These are phyloP conservation scores for Stagonosporopsis chrysanthemi DNA, from an alignment of 2,329 filamentous ascomycete species.

Conservation along the genomic window DNA sequence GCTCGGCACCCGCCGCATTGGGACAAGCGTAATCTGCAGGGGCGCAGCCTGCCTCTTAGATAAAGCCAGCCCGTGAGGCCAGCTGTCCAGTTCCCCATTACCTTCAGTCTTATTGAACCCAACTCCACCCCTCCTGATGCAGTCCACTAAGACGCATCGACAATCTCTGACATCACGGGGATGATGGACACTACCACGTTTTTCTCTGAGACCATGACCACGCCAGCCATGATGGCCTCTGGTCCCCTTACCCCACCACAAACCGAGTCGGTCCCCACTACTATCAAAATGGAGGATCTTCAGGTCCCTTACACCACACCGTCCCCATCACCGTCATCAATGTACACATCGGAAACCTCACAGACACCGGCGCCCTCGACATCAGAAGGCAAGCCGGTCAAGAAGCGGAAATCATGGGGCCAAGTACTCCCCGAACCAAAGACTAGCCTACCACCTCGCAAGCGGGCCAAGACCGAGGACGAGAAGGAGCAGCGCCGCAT, in stretches of 20 bases:
- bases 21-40: conserved; percentile 29
- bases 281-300: conserved; percentile 54
- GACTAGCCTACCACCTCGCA: conserved; percentile 92
- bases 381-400: conserved; percentile 66
- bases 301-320: conserved; percentile 37
- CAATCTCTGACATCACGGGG: conserved; percentile 36
- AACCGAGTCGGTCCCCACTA: conserved; percentile 38
- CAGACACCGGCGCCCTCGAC: conserved; percentile 33
- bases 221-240: conserved; percentile 35
- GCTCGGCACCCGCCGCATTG: conserved; percentile 11
- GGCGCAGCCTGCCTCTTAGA: conserved; percentile 35
- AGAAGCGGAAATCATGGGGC: conserved; percentile 99
- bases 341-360: conserved; percentile 26
- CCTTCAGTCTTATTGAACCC: conserved; percentile 35
- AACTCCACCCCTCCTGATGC: conserved; percentile 44
- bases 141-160: conserved; percentile 38
- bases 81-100: conserved; percentile 38
- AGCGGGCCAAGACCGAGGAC: conserved; percentile 98
- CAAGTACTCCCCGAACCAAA: conserved; percentile 96
- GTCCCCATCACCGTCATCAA: conserved; percentile 30
- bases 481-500: conserved; percentile 98
- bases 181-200: conserved; percentile 36
- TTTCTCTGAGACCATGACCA: conserved; percentile 35
- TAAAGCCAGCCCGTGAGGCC: conserved; percentile 47
- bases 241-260: conserved; percentile 33